A percentile compares a stretch with the other conserved stretches of the same genome.
Evolutionary conservation across 345 rosid species (phyloP).

Genomic region (Citropsis articulata): DNA sequence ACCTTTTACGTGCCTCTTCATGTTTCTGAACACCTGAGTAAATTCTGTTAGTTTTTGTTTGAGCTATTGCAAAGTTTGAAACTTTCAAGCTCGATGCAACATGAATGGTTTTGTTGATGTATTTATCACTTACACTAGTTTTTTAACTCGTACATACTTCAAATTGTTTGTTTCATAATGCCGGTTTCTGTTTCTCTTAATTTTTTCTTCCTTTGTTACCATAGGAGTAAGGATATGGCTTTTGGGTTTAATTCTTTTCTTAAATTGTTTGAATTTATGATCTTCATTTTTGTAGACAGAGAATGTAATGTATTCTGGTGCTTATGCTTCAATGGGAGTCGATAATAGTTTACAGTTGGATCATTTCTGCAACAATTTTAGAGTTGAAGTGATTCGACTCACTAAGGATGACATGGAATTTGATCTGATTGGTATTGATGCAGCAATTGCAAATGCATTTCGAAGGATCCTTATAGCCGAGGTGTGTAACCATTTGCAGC

Average conservation of each 20-base stretch:
- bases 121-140: background rate
- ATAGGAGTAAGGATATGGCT: background rate
- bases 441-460: conserved; percentile 84
- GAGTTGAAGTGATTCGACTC: conserved; percentile 48
- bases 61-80: background rate
- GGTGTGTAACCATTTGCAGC: conserved; percentile 39
- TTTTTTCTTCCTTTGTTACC: too few relatives aligned
- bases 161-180: background rate
- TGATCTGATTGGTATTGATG: conserved; percentile 83
- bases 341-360: conserved; percentile 63
- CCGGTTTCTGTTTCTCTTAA: background rate
- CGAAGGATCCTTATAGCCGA: conserved; percentile 90
- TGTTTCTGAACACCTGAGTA: background rate
- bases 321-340: conserved; percentile 68
- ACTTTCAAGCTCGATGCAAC: background rate
- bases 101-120: background rate
- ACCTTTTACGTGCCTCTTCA: background rate
- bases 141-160: background rate
- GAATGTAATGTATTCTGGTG: conserved; percentile 64
- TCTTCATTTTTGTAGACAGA: conserved; percentile 54
- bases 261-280: background rate
- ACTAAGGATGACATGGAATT: conserved; percentile 67
- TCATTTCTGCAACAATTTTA: conserved; percentile 50
- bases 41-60: background rate
- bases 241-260: background rate